A percentile compares a stretch with the other conserved stretches of the same genome.
Conservation (phyloP, 495 filamentous ascomycete species). For the Xanthoparmelia taractica region DNA sequence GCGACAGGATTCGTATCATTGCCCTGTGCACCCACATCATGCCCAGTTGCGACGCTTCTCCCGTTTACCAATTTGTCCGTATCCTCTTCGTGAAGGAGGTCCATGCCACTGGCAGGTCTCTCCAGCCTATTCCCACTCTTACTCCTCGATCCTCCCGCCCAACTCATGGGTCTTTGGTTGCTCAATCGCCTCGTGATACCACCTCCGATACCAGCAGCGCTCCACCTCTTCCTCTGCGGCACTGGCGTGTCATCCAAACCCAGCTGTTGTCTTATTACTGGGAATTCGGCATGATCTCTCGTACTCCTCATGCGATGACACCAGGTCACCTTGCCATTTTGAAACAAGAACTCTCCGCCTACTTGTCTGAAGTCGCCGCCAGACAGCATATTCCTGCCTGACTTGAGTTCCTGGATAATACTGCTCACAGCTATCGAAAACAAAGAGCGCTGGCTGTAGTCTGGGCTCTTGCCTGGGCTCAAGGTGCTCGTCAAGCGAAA, state of each 20-base stretch:
- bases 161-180: constrained; percentile 17
- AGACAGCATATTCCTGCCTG: constrained; percentile 46
- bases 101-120: not conserved
- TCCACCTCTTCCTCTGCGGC: constrained; percentile 12
- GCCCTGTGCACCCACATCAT: not conserved
- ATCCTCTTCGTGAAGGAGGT: constrained; percentile 1
- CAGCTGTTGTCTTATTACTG: constrained; percentile 52
- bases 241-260: constrained; percentile 35
- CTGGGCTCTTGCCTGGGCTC: constrained; percentile 53
- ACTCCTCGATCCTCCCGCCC: constrained; percentile 16
- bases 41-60: not conserved
- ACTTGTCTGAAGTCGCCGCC: constrained; percentile 63
- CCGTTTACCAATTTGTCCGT: constrained; percentile 1
- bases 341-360: constrained; percentile 81
- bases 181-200: constrained; percentile 10
- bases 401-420: constrained; percentile 50
- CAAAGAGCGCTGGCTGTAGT: constrained; percentile 54
- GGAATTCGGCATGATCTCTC: constrained; percentile 67
- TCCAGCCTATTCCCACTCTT: constrained; percentile 7
- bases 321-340: constrained; percentile 55
- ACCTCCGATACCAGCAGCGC: not conserved
- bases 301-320: constrained; percentile 78
- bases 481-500: constrained; percentile 65
- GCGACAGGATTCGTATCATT: not conserved
- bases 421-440: constrained; percentile 38